Base-by-base conservation (phyloP, 139 green algal genomes). In the Mychonastes homosphaera region DNA sequence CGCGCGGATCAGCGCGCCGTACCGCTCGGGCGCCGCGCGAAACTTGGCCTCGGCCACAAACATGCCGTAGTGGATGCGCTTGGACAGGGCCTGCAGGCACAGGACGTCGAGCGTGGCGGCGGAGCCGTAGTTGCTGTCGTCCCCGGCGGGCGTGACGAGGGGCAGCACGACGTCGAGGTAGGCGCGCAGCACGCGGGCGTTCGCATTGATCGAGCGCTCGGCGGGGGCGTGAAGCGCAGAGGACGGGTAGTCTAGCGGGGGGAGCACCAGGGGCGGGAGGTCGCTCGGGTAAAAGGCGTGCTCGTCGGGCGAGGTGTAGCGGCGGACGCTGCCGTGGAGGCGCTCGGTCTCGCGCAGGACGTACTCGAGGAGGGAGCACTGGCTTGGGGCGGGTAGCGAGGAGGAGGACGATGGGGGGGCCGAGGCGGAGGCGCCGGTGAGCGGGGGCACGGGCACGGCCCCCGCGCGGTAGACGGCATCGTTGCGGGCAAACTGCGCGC, bases 41-140 rank as follows among this genome's bases (percentile, higher is more conserved):
- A 96, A 99, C 78, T 99, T 99, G 51, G 89, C 84, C 67, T 99
- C 93, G n/a, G 93, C 93, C 23, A 99, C 91, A 69, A 96, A 99
- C 57, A 92, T 96, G 50, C 93, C 93, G 58, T 95, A 98, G 73
- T 99, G 93, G 43, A 99, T 95, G 47, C 93, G 83, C 65, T 91
- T 91, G 32, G 85, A 96, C 24, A 99, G 77, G 2, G 91, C 87
- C 77, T 98, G 90, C 48, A 94, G 67, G 49, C 66, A 81, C 4
- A 74, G 44, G 29, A 95, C 79, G 46, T 94, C 86, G 53, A 76
- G 58, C 47, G 88, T 89, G 18, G 79, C 85, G 13, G 83, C 56
- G 13, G 77, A 90, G 10, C 92, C 92, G 56, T 98, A 96, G 80
- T 99, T 98, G 73, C 70, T 72, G 65, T 99, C 92, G 58, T 98